These are phyloP conservation scores for Blastomyces parvus DNA, from an alignment of 2,329 filamentous ascomycete species.

Conservation along the genomic window DNA sequence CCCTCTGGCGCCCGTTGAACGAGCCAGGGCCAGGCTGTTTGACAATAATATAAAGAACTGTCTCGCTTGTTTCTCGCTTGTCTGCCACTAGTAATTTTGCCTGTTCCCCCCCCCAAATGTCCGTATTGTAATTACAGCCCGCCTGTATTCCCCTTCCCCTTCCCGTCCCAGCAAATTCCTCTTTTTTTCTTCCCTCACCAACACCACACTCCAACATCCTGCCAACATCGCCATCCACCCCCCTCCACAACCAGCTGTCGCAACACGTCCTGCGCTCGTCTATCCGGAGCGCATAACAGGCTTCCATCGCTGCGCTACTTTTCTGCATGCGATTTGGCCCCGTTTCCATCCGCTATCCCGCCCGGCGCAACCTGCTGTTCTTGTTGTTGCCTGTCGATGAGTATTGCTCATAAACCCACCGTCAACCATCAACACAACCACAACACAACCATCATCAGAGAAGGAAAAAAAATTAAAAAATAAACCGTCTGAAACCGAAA, in stretches of 20 bases:
- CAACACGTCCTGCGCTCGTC: constrained; percentile 4
- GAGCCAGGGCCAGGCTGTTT: too few relatives aligned
- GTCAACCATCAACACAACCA: too few relatives aligned
- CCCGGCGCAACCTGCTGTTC: constrained; percentile 11
- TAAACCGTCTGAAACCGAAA: background rate
- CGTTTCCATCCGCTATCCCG: constrained; percentile 7
- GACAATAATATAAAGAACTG: too few relatives aligned
- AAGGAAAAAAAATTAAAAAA: background rate
- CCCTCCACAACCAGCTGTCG: constrained; percentile 11
- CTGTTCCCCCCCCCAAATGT: too few relatives aligned
- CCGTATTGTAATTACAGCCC: too few relatives aligned
- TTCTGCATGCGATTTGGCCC: constrained; percentile 4
- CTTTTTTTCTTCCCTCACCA: too few relatives aligned
- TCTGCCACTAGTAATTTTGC: too few relatives aligned
- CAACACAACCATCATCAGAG: constrained; percentile 1
- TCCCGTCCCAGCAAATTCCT: too few relatives aligned
- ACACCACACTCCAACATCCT: too few relatives aligned
- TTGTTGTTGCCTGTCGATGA: constrained; percentile 6
- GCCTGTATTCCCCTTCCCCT: too few relatives aligned
- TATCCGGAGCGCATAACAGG: constrained; percentile 11
- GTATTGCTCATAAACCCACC: background rate
- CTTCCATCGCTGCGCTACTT: background rate
- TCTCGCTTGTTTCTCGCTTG: too few relatives aligned
- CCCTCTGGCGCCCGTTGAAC: too few relatives aligned
- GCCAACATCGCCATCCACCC: background rate